Conservation (phyloP, 352 stramenopile species). For the Blastocystis sp. region DNA sequence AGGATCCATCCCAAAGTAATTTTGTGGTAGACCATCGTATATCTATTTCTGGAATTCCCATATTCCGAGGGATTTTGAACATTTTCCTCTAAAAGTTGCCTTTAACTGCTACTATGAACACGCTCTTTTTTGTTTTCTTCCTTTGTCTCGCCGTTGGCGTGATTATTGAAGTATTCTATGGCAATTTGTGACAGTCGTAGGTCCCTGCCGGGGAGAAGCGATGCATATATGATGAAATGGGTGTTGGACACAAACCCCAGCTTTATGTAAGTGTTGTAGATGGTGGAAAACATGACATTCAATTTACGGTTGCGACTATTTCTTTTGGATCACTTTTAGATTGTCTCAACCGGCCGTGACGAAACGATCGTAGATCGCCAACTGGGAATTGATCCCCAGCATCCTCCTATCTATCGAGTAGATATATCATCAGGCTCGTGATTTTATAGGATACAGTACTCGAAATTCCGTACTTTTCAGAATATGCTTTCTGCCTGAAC, state of each 20-base stretch:
- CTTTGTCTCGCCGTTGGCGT: neutral
- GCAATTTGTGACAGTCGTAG: neutral
- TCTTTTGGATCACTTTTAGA: neutral
- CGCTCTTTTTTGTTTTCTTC: neutral
- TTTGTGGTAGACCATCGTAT: neutral
- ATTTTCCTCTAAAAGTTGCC: neutral
- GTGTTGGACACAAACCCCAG: slow-evolving; percentile 21
- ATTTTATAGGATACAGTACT: slow-evolving; percentile 1
- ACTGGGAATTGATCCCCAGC: slow-evolving; percentile 9
- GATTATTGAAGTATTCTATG: neutral
- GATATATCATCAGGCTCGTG: neutral
- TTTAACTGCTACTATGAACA: neutral
- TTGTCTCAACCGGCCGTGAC: slow-evolving; percentile 10
- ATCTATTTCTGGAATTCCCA: neutral
- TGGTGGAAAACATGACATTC: slow-evolving; percentile 53
- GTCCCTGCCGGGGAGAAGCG: slow-evolving; percentile 8
- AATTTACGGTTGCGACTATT: neutral
- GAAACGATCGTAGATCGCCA: slow-evolving; percentile 8
- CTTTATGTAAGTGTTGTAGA: slow-evolving; percentile 43
- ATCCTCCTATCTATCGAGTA: slow-evolving; percentile 14
- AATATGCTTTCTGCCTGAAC: slow-evolving; percentile 57
- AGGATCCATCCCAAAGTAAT: neutral
- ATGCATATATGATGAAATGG: slow-evolving; percentile 52
- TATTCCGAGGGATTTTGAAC: neutral
- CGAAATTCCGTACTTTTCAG: slow-evolving; percentile 60